Evolutionary conservation across 2,329 filamentous ascomycete species (phyloP), one percentile per base, ranked within the genome.

Genomic region (Trematosphaeria pertusa): DNA sequence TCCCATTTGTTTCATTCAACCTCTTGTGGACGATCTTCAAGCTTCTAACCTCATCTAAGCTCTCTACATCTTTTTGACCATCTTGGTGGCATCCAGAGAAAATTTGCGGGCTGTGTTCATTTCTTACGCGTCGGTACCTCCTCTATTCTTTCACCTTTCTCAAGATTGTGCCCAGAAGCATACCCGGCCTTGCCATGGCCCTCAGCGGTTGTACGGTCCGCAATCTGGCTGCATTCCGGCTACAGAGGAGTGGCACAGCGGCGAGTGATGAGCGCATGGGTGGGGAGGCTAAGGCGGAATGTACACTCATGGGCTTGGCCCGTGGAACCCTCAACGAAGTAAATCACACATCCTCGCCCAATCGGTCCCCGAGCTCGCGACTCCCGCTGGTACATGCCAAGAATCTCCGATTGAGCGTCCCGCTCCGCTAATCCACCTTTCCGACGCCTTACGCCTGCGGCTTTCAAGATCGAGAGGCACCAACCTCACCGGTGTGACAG

Each of bases 171-270:
- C 31, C 19, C 38, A 35, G 43, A 12, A 15, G 42, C 5, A 28
- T 38, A 15, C 26, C 21, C 12, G 34, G 36, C 43, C 20, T 18
- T 12, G 36, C 50, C 42, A 43, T 42, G 37, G 38, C 42, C 35
- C 37, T 46, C 42, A 42, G 43, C 49, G 49, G 49, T 52, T 46
- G 45, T 45, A 48, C 49, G 40, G 45, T 44, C 49, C 49, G 49
- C 38, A 34, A 31, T 36, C 37, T 28, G 44, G 37, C 37, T 37
- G 14, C 26, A 15, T 33, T 30, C 39, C 19, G 32, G 34, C 10
- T 15, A 33, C 31, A 10, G 9, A 6, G 31, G 14, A 33, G 7
- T 33, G 15, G 10, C 15, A 17, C 31, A 33, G 7, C 7, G 10
- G 14, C 12, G 33, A 26, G 4, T 34, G 24, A 37, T 43, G 33